Conservation (phyloP, 371 early-diverging fungal genomes). For the Nematocida sp. region DNA sequence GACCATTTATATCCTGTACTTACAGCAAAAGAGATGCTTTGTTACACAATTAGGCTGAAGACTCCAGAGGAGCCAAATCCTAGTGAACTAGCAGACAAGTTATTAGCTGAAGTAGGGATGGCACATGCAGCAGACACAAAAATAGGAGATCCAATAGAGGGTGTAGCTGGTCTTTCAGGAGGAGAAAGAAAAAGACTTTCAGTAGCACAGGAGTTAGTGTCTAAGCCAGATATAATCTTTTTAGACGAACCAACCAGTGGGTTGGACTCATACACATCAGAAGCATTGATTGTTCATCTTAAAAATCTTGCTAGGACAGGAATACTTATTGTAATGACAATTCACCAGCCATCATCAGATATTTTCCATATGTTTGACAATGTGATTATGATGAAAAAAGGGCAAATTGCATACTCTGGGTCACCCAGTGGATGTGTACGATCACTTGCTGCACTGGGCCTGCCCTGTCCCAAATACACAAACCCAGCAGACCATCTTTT, state of each 20-base stretch:
- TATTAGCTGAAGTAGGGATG: slow-evolving; percentile 52
- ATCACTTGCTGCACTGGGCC: slow-evolving; percentile 75
- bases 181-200: slow-evolving; percentile 81
- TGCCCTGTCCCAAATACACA: slow-evolving; percentile 79
- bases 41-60: slow-evolving; percentile 70
- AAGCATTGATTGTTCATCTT: slow-evolving; percentile 79
- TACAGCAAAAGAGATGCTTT: slow-evolving; percentile 67
- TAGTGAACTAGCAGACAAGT: slow-evolving; percentile 28
- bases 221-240: slow-evolving; percentile 79
- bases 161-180: slow-evolving; percentile 72
- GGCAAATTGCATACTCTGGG: slow-evolving; percentile 71
- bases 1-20: slow-evolving; percentile 70
- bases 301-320: slow-evolving; percentile 75
- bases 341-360: slow-evolving; percentile 66
- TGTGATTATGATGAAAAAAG: slow-evolving; percentile 54
- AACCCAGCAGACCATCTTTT: slow-evolving; percentile 79
- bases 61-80: slow-evolving; percentile 32
- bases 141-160: slow-evolving; percentile 51
- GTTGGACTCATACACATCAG: slow-evolving; percentile 83
- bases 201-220: slow-evolving; percentile 79
- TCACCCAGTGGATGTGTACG: slow-evolving; percentile 68
- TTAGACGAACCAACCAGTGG: slow-evolving; percentile 86
- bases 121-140: slow-evolving; percentile 24
- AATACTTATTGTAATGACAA: slow-evolving; percentile 69
- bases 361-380: slow-evolving; percentile 63